Base-by-base conservation (phyloP, 2,329 filamentous ascomycete species). In the Calonectria pseudoreteaudii region DNA sequence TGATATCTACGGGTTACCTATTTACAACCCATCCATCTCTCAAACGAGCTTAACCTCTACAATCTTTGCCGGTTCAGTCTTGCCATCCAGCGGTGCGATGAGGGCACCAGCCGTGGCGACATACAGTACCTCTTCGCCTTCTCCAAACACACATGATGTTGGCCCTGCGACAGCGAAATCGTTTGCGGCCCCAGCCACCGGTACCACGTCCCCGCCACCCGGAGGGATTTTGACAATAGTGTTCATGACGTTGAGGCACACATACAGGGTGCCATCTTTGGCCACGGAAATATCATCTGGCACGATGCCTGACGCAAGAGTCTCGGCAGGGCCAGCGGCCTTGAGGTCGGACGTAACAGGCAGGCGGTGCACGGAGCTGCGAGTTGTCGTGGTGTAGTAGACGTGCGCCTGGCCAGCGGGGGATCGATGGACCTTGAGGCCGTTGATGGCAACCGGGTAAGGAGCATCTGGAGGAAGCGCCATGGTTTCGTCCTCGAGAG, bases 11-110 rank as follows among this genome's bases (percentile, higher is more conserved):
- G 56, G 66, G 66, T 68, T 66, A 67, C 76, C 68, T 68, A 38
- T 66, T 50, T 44, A 49, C 67, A 65, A 50, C 30, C 52, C 26
- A 11, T 47, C n/a, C 30, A 5, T 28, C 49, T 23, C 52, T 70
- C 65, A 70, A 16, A 31, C 53, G 31, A 78, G 23, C 26, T 30
- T 72, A 2, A 79, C 23, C 26, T 80, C 50, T 4, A 76, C 75
- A 41, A 77, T 56, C 67, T 79, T 78, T 16, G 74, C 75, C n/a
- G 73, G 70, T 56, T 80, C 74, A 11, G 76, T 78, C 71, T 74
- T 56, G n/a, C 76, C 75, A 66, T 78, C 62, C 26, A 79, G 44
- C 11, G 70, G 73, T 23, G 56, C 72, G 11, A 67, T 71, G 47
- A 74, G 77, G 5, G 44, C 74, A 28, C 76, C 77, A 31, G 65